Conservation (phyloP, 176 grass and related monocot species). For the Avena atlantica region DNA sequence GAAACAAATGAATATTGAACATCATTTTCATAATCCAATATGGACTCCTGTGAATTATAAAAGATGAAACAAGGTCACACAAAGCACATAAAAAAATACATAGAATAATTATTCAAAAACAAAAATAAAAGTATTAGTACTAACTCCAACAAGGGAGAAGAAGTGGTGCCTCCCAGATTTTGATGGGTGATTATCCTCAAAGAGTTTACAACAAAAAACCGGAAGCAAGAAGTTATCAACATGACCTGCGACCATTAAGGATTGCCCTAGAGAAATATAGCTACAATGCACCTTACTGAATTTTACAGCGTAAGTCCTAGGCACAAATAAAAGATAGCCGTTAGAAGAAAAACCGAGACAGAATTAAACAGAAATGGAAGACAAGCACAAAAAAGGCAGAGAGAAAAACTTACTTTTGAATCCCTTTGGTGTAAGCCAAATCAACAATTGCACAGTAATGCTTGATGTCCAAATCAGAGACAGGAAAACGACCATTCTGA, state of each 20-base stretch:
- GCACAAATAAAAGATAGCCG: background rate
- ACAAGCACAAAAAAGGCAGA: background rate
- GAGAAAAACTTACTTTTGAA: background rate
- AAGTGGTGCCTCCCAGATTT: background rate
- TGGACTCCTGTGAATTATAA: background rate
- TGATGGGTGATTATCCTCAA: no score
- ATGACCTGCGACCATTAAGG: background rate
- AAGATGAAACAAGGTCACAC: no score
- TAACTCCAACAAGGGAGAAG: background rate
- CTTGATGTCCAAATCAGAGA: background rate
- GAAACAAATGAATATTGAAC: background rate
- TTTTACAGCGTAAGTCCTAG: background rate
- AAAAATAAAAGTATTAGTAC: background rate
- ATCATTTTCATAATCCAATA: background rate
- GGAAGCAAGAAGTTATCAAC: no score
- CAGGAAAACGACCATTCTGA: background rate
- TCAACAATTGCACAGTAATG: background rate
- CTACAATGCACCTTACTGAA: background rate
- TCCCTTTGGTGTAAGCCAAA: background rate
- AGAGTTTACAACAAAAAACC: no score
- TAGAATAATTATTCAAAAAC: no score
- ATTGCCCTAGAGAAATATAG: background rate
- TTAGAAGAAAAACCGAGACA: no score
- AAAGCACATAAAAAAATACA: no score
- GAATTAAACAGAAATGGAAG: no score